Evolutionary conservation across 1,139 yeast species (phyloP), one percentile per base, ranked within the genome.

Genomic region (Taphrina confusa): DNA sequence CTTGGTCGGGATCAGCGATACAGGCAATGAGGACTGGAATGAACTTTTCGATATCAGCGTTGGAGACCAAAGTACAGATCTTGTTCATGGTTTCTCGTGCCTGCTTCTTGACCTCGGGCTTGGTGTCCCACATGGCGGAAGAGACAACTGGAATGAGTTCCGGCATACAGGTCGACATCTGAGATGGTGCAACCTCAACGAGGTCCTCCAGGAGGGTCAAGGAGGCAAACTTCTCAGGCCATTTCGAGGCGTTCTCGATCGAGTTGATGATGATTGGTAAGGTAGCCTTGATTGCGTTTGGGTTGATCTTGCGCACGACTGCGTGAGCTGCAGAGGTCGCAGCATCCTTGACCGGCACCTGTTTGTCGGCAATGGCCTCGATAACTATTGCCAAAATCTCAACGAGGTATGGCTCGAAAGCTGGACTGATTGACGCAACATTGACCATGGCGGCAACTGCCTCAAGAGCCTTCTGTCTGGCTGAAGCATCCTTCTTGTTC

Each of bases 51-150:
- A 92, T 94, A 89, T 92, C 98, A 85, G 92, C 92, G 91, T 92
- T 92, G 79, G 92, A 95, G 73, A 92, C 92, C 74, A 97, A 90
- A 77, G 90, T 94, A 72, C 98, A 92, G 70, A 96, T 85, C 80
- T 89, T 88, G 78, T 91, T 83, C 83, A 92, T 90, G 76, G 97
- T 89, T 72, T 84, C 85, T 72, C 95, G 87, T 69, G 98, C 97
- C 74, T 94, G 95, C 72, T 82, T 84, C 86, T 92, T 92, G 76
- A 92, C 97, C 75, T 92, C 97, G 78, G 83, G 82, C 85, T 92
- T 92, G 80, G 98, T 92, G 78, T 92, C 98, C 98, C 98, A 92
- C 97, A 92, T 92, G 72, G 97, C 88, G 82, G 92, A 98, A 69
- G 98, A 92, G 73, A 92, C 82, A 68, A 87, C 94, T 77, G 98